Evolutionary conservation across 306 rosid species (phyloP).

Genomic region (Nissolia schottii): DNA sequence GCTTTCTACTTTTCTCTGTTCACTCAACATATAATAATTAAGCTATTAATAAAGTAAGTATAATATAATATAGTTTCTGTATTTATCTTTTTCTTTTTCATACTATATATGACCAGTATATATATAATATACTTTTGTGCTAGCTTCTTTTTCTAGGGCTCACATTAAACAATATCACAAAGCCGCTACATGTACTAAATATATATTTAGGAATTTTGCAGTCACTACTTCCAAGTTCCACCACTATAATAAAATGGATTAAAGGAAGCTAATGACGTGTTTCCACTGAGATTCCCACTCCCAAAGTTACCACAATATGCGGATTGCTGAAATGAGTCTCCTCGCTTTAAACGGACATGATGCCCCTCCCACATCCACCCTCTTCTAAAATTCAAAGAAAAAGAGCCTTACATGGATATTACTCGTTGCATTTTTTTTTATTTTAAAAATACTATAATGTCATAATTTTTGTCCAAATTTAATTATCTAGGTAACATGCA

Average conservation of each 20-base stretch:
- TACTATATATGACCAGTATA: not conserved
- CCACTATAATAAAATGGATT: conserved; percentile 21
- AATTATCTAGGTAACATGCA: too few species aligned
- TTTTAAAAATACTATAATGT: too few species aligned
- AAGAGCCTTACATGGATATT: not conserved
- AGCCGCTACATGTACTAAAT: not conserved
- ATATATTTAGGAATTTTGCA: not conserved
- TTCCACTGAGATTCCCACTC: conserved; percentile 40
- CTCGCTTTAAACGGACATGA: conserved; percentile 59
- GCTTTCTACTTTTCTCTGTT: not conserved
- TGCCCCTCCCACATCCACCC: conserved; percentile 49
- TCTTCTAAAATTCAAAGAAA: conserved; percentile 30
- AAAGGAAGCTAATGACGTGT: conserved; percentile 28
- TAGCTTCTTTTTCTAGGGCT: conserved; percentile 2
- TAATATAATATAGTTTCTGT: not conserved
- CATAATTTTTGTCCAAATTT: too few species aligned
- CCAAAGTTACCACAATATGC: conserved; percentile 31
- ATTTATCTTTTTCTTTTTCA: not conserved
- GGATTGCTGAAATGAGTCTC: conserved; percentile 22
- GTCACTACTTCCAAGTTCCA: conserved; percentile 14
- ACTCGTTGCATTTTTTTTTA: too few species aligned
- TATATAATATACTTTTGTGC: not conserved
- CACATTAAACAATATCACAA: not conserved
- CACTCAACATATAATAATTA: not conserved
- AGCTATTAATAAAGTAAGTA: not conserved